A percentile compares a stretch with the other conserved stretches of the same genome.
phyloP scores from a whole-genome alignment of 1,284 basidiomycete genomes.

The Singerocomus inundabilis region DNA sequence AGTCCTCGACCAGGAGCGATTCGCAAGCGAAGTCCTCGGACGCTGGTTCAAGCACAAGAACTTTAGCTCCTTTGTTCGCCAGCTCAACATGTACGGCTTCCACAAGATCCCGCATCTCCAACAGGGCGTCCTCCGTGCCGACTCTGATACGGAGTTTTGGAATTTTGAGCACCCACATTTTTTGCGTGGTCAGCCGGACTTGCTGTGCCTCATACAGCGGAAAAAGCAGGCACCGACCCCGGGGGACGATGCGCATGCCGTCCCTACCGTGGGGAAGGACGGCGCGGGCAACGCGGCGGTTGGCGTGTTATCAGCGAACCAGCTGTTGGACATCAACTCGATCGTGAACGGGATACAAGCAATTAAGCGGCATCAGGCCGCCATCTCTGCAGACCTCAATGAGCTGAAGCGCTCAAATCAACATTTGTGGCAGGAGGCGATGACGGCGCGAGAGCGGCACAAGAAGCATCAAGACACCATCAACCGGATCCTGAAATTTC shows the following conservation, averaged over 20 bases:
- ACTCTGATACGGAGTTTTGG: constrained; percentile 86
- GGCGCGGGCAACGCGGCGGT: constrained; percentile 16
- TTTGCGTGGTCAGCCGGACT: constrained; percentile 84
- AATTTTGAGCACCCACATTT: constrained; percentile 94
- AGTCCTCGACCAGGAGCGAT: constrained; percentile 94
- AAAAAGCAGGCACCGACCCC: constrained; percentile 55
- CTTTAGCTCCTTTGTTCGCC: constrained; percentile 92
- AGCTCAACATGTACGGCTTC: constrained; percentile 98
- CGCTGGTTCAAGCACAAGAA: constrained; percentile 97
- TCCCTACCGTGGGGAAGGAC: constrained; percentile 16
- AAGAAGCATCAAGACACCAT: constrained; percentile 97
- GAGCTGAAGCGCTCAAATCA: constrained; percentile 89
- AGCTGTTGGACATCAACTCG: constrained; percentile 70
- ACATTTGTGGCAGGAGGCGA: constrained; percentile 89
- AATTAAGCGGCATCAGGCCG: constrained; percentile 90
- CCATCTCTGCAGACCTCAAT: constrained; percentile 85
- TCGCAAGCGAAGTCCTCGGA: constrained; percentile 88
- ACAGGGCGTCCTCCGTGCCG: constrained; percentile 86
- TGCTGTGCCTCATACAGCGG: constrained; percentile 86
- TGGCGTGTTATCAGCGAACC: constrained; percentile 38
- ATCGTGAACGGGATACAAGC: constrained; percentile 83
- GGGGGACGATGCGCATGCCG: constrained; percentile 24
- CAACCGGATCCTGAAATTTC: constrained; percentile 91
- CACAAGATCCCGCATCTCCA: constrained; percentile 96
- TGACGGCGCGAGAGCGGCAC: constrained; percentile 76